These are phyloP conservation scores for Dipsacomyces acuminosporus DNA, from an alignment of 371 early-diverging fungal genomes.

Conservation along the genomic window DNA sequence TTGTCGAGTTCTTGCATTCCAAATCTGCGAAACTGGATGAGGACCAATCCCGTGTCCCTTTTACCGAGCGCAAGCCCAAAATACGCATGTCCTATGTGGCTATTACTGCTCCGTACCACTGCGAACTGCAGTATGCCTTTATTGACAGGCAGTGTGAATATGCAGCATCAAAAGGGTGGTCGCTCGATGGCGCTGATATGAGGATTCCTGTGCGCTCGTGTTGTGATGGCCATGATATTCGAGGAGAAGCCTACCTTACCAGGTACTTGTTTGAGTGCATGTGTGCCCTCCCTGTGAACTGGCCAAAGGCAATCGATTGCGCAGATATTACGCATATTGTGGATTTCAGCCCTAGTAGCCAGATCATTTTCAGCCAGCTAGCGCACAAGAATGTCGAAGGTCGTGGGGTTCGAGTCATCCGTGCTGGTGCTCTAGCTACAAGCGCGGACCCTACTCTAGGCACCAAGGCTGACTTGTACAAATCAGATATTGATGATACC, in stretches of 20 bases:
- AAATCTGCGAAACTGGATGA: conserved; percentile 30
- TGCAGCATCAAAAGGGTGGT: conserved; percentile 45
- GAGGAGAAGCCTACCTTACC: conserved; percentile 10
- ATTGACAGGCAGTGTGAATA: conserved; percentile 48
- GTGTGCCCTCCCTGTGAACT: conserved; percentile 71
- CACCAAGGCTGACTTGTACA: conserved; percentile 72
- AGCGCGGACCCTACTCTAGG: conserved; percentile 64
- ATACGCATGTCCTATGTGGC: conserved; percentile 70
- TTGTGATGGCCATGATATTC: conserved; percentile 52
- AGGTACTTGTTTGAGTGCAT: conserved; percentile 68
- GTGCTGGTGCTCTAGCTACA: conserved; percentile 70
- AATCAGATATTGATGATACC: conserved; percentile 62
- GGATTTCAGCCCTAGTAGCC: conserved; percentile 86
- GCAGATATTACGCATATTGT: conserved; percentile 62
- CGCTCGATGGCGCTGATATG: conserved; percentile 54
- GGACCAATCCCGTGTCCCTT: conserved; percentile 74
- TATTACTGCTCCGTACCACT: conserved; percentile 77
- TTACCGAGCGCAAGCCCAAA: conserved; percentile 73
- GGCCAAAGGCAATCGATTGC: conserved; percentile 60
- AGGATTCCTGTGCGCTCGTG: conserved; percentile 65
- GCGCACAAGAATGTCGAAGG: conserved; percentile 51
- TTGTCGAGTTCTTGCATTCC: conserved; percentile 74
- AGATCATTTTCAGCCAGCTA: conserved; percentile 60
- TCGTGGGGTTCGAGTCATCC: conserved; percentile 32
- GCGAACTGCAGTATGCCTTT: conserved; percentile 51